Conservation (phyloP, 2,329 filamentous ascomycete genomes). For the Cryphonectria naterciae region DNA sequence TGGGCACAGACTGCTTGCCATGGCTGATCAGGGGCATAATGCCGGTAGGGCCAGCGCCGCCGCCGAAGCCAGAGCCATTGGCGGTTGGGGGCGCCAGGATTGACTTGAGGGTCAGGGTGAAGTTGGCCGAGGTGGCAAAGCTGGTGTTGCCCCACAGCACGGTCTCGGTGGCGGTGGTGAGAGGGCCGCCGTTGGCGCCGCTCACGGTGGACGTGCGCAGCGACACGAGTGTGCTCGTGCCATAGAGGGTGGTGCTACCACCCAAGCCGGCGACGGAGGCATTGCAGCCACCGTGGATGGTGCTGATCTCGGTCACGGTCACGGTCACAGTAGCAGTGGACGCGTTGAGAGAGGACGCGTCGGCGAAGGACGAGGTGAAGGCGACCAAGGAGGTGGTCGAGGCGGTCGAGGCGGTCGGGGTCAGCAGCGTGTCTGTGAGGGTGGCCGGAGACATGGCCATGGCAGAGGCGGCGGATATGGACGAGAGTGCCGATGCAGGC, state of each 20-base stretch:
- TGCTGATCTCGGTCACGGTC: conserved; percentile 6
- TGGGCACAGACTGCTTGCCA: conserved; percentile 39
- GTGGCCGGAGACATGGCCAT: neutral
- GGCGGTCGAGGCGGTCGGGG: neutral
- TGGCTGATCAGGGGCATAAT: conserved; percentile 39
- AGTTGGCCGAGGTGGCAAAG: conserved; percentile 15
- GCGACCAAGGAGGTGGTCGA: neutral
- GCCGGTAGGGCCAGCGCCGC: conserved; percentile 26
- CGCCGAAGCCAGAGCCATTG: conserved; percentile 28
- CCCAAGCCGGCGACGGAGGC: conserved; percentile 5
- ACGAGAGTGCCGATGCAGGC: conserved; percentile 16
- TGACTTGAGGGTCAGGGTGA: conserved; percentile 35
- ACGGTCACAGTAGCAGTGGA: conserved; percentile 21
- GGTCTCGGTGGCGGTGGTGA: conserved; percentile 13
- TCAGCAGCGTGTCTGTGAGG: conserved; percentile 1
- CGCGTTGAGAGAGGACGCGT: conserved; percentile 11
- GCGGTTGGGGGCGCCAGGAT: conserved; percentile 38
- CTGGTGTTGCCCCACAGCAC: conserved; percentile 5
- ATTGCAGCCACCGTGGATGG: neutral
- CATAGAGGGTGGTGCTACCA: conserved; percentile 6
- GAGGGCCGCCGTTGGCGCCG: conserved; percentile 7
- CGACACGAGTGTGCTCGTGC: conserved; percentile 9
- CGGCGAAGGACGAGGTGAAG: conserved; percentile 13
- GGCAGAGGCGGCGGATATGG: conserved; percentile 14
- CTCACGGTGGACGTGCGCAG: neutral